Percentiles rank a stretch among this genome's conserved stretches.
Evolutionary conservation across 805 yeast genomes (phyloP).

Genomic region (Priceomyces fermenticarens): DNA sequence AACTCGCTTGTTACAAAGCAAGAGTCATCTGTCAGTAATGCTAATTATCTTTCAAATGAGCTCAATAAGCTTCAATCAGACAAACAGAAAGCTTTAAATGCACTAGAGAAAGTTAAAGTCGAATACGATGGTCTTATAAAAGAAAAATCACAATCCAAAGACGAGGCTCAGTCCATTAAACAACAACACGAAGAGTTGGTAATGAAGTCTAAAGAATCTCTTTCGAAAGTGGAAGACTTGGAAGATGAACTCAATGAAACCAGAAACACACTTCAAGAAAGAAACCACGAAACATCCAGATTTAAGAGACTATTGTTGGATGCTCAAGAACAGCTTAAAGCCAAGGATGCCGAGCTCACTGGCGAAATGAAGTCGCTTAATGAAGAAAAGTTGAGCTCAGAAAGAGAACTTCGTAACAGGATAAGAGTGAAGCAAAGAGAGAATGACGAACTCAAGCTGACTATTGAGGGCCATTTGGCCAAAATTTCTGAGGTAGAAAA

Average conservation of each 20-base stretch:
- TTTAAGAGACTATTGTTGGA: constrained; percentile 69
- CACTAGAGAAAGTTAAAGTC: constrained; percentile 37
- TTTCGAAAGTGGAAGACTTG: constrained; percentile 56
- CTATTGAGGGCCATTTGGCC: constrained; percentile 44
- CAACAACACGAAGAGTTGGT: constrained; percentile 71
- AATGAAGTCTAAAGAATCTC: constrained; percentile 65
- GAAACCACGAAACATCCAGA: constrained; percentile 73
- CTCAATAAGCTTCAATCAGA: constrained; percentile 41
- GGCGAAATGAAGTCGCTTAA: constrained; percentile 46
- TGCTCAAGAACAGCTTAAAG: constrained; percentile 55
- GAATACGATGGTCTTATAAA: constrained; percentile 31
- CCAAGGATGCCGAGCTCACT: constrained; percentile 52
- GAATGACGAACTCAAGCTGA: constrained; percentile 49
- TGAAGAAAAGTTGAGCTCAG: constrained; percentile 63
- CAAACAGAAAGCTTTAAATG: constrained; percentile 37
- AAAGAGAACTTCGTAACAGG: constrained; percentile 47
- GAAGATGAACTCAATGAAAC: constrained; percentile 84
- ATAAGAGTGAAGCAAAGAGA: constrained; percentile 62
- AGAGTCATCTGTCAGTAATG: constrained; percentile 33
- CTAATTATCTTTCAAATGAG: constrained; percentile 30
- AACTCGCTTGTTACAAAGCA: constrained; percentile 39
- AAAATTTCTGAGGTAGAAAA: constrained; percentile 39
- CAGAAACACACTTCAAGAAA: constrained; percentile 69
- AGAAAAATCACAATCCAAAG: constrained; percentile 33
- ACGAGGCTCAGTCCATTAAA: constrained; percentile 45